phyloP scores from a whole-genome alignment of 495 filamentous ascomycete species.

The Lophiotrema nucula region DNA sequence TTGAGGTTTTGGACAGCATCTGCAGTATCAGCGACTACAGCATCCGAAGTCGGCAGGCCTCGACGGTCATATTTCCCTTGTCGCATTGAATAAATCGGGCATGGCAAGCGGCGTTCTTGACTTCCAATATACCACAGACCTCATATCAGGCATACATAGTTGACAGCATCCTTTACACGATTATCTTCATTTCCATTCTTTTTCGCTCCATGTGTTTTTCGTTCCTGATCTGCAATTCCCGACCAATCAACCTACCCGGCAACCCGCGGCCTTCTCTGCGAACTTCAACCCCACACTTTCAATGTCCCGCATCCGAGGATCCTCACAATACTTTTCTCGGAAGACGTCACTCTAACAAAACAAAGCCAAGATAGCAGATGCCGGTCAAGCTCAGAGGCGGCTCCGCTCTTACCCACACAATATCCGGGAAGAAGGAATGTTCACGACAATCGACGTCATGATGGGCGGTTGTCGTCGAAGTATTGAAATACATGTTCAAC shows the following conservation, averaged over 20 bases:
- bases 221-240: neutral
- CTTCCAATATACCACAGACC: neutral
- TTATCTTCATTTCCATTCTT: too few relatives aligned
- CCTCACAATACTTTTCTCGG: neutral
- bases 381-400: too few relatives aligned
- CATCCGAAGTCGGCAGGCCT: neutral
- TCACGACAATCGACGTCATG: too few relatives aligned
- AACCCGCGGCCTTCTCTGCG: too few relatives aligned
- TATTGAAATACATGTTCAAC: too few relatives aligned
- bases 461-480: too few relatives aligned
- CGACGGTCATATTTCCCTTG: neutral
- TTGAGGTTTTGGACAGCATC: neutral
- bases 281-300: neutral
- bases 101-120: neutral
- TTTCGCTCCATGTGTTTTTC: too few relatives aligned
- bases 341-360: constrained; percentile 4
- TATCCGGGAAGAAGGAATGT: neutral
- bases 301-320: neutral
- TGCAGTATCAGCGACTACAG: neutral
- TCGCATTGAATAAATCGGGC: neutral
- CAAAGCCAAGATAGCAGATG: neutral
- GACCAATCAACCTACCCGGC: neutral
- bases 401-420: neutral
- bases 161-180: neutral
- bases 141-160: neutral